phyloP scores from a whole-genome alignment of 306 rosid species.

The Quercus mongolica region DNA sequence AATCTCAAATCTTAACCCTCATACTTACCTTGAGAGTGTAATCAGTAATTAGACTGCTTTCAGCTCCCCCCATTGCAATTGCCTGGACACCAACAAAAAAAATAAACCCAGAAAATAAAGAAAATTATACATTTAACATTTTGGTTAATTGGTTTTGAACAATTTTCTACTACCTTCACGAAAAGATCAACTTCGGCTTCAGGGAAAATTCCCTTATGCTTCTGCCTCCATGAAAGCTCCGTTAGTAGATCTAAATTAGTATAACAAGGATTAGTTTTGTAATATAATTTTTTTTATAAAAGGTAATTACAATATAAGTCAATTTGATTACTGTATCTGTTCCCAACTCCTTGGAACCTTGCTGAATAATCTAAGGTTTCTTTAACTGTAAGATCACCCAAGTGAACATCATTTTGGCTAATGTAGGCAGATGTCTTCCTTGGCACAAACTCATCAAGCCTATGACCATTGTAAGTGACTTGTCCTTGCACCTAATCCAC shows the following conservation, averaged over 20 bases:
- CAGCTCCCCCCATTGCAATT: constrained; percentile 42
- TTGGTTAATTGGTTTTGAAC: background rate
- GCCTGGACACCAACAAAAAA: constrained; percentile 25
- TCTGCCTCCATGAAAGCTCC: constrained; percentile 51
- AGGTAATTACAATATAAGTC: background rate
- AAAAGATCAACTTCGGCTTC: constrained; percentile 54
- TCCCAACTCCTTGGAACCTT: constrained; percentile 9
- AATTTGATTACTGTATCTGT: background rate
- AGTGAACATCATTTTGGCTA: constrained; percentile 7
- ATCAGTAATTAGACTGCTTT: constrained; percentile 44
- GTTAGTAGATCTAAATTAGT: constrained; percentile 28
- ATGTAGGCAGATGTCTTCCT: constrained; percentile 12
- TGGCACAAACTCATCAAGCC: constrained; percentile 12
- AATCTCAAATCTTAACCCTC: background rate
- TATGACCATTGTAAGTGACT: constrained; percentile 2
- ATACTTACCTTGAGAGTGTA: constrained; percentile 48
- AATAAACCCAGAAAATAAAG: background rate
- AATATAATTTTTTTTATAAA: background rate
- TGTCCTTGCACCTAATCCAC: background rate
- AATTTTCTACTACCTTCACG: constrained; percentile 39
- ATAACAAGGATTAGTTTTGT: background rate
- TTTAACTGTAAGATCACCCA: background rate
- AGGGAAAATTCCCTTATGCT: constrained; percentile 52
- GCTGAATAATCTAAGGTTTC: constrained; percentile 8
- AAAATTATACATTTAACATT: background rate